A percentile compares a stretch with the other conserved stretches of the same genome.
phyloP scores from a whole-genome alignment of 768 basidiomycete genomes.

The Amanita pallidorosea region DNA sequence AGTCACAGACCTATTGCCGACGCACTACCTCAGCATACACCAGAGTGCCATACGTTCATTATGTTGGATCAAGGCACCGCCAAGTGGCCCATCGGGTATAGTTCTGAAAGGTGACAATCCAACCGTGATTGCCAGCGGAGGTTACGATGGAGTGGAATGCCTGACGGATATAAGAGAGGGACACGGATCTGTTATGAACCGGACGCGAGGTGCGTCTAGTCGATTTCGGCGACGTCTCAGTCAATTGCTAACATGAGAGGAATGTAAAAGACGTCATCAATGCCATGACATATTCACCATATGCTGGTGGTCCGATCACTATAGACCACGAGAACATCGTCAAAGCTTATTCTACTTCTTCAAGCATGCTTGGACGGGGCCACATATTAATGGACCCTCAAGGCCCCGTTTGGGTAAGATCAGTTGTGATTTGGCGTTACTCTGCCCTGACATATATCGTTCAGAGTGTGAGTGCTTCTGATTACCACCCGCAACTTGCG shows the following conservation, averaged over 20 bases:
- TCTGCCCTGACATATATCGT: not conserved
- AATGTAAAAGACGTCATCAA: conserved; percentile 55
- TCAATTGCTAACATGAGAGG: not conserved
- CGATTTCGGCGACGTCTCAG: not conserved
- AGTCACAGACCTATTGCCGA: conserved; percentile 43
- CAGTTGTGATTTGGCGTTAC: not conserved
- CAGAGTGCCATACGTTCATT: conserved; percentile 73
- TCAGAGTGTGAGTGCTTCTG: conserved; percentile 65
- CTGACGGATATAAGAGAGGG: conserved; percentile 71
- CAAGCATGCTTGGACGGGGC: conserved; percentile 64
- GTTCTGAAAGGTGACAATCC: conserved; percentile 46
- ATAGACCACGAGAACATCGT: conserved; percentile 77
- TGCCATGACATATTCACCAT: conserved; percentile 55
- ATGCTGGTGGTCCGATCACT: conserved; percentile 59
- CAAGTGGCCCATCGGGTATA: conserved; percentile 34
- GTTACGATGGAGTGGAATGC: conserved; percentile 71
- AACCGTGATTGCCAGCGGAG: conserved; percentile 63
- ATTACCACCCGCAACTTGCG: conserved; percentile 81
- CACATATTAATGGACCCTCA: conserved; percentile 63
- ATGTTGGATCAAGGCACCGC: conserved; percentile 64
- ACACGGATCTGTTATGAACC: conserved; percentile 56
- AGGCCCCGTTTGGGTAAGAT: conserved; percentile 75
- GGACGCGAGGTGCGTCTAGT: conserved; percentile 52
- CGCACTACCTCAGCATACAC: conserved; percentile 64
- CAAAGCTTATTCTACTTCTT: conserved; percentile 63